phyloP scores from a whole-genome alignment of 768 basidiomycete genomes.

The Boletellus sp. region DNA sequence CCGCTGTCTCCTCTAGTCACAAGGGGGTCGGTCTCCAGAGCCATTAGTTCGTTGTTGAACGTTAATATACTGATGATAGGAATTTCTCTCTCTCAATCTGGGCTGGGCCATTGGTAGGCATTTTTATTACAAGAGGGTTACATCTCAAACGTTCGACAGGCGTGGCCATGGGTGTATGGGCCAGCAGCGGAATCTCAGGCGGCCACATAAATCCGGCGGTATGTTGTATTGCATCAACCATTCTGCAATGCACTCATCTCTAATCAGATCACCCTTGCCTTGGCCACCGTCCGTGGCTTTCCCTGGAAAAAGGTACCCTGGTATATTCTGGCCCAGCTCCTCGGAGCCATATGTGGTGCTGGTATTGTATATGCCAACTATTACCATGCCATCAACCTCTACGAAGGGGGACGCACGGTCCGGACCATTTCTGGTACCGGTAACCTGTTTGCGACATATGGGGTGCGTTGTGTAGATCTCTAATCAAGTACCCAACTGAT shows the following conservation, averaged over 20 bases:
- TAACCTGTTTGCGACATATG: slow-evolving; percentile 56
- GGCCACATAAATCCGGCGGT: slow-evolving; percentile 76
- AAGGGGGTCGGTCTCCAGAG: slow-evolving; percentile 49
- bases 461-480: slow-evolving; percentile 36
- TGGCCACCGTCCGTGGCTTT: slow-evolving; percentile 69
- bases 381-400: slow-evolving; percentile 62
- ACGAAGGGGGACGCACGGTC: slow-evolving; percentile 51
- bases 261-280: slow-evolving; percentile 58
- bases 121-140: neutral
- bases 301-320: slow-evolving; percentile 78
- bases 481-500: slow-evolving; percentile 9
- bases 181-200: slow-evolving; percentile 61
- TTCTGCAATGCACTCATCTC: neutral
- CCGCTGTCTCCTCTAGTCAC: slow-evolving; percentile 42
- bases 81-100: slow-evolving; percentile 22
- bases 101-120: slow-evolving; percentile 33
- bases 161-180: slow-evolving; percentile 65
- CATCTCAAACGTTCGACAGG: slow-evolving; percentile 28
- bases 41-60: neutral
- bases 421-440: slow-evolving; percentile 58
- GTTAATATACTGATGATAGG: slow-evolving; percentile 14
- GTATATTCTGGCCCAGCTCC: slow-evolving; percentile 59
- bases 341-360: slow-evolving; percentile 61
- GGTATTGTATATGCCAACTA: slow-evolving; percentile 61
- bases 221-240: slow-evolving; percentile 14